Conservation (phyloP, 495 filamentous ascomycete genomes). For the Talaromyces trachyspermus region DNA sequence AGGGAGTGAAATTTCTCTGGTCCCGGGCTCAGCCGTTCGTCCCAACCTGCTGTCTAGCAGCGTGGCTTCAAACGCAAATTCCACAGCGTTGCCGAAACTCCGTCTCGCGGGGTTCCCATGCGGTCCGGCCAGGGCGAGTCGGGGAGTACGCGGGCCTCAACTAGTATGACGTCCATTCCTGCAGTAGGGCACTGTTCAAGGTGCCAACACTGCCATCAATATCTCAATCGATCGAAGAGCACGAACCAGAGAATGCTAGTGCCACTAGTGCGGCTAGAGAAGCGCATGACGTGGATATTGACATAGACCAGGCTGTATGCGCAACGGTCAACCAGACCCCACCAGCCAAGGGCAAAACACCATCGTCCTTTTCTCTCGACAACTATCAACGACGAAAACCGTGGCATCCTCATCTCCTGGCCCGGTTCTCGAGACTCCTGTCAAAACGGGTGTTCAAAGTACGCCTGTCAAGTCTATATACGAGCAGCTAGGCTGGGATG, state of each 20-base stretch:
- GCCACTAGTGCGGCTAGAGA: background rate
- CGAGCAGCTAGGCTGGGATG: constrained; percentile 70
- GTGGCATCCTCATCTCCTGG: background rate
- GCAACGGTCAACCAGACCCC: constrained; percentile 5
- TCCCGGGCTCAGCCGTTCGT: constrained; percentile 17
- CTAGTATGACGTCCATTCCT: constrained; percentile 7
- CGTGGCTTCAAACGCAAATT: constrained; percentile 10
- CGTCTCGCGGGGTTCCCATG: constrained; percentile 40
- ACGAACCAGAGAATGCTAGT: background rate
- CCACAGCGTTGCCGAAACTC: constrained; percentile 43
- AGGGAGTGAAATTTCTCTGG: constrained; percentile 14
- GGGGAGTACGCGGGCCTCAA: no score
- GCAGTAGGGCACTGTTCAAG: constrained; percentile 25
- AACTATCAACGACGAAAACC: no score
- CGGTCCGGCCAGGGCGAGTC: constrained; percentile 19
- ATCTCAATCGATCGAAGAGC: constrained; percentile 10
- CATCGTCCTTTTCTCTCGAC: background rate
- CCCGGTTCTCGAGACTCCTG: constrained; percentile 10
- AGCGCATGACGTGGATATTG: background rate
- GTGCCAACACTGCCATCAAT: constrained; percentile 33
- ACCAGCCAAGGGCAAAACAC: background rate
- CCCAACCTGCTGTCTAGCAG: constrained; percentile 1
- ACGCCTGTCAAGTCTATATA: constrained; percentile 55
- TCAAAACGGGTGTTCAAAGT: constrained; percentile 19
- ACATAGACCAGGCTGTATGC: background rate